Percentiles rank a stretch among this genome's conserved stretches.
Evolutionary conservation across 2,329 filamentous ascomycete species (phyloP).

Genomic region (Aspergillus pseudonomiae): DNA sequence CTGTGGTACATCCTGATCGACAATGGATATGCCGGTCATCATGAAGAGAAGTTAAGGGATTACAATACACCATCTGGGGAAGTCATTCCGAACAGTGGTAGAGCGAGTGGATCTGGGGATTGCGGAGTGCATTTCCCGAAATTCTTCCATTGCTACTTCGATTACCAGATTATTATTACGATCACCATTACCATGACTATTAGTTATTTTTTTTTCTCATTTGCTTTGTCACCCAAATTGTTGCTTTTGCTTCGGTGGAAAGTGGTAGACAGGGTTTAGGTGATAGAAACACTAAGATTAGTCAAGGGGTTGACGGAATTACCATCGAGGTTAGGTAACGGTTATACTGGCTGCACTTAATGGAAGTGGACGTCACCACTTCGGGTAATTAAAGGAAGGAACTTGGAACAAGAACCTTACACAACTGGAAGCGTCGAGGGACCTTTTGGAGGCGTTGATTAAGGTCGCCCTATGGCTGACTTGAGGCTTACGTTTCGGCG

Average conservation of each 20-base stretch:
- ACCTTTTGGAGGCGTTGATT: background rate
- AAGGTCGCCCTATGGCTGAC: background rate
- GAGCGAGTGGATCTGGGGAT: constrained; percentile 18
- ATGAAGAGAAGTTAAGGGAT: background rate
- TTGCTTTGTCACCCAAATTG: background rate
- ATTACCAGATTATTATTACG: too few relatives aligned
- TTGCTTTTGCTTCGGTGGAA: background rate
- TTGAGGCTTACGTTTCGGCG: background rate
- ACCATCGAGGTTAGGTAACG: background rate
- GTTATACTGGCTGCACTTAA: background rate
- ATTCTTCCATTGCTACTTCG: constrained; percentile 5
- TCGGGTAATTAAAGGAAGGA: background rate
- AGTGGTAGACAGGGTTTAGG: background rate
- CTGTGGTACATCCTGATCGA: background rate
- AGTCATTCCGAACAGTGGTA: constrained; percentile 12
- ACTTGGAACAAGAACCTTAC: too few relatives aligned
- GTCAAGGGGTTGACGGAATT: background rate
- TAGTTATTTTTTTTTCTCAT: too few relatives aligned
- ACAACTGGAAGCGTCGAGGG: background rate
- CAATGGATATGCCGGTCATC: background rate
- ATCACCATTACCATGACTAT: too few relatives aligned
- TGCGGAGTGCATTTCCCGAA: constrained; percentile 25
- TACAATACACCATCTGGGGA: constrained; percentile 7
- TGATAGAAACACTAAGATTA: background rate
- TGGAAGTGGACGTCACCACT: background rate